Evolutionary conservation across 1,284 basidiomycete species (phyloP), one percentile per base, ranked within the genome.

Genomic region (Mycosarcoma mackinlayi): DNA sequence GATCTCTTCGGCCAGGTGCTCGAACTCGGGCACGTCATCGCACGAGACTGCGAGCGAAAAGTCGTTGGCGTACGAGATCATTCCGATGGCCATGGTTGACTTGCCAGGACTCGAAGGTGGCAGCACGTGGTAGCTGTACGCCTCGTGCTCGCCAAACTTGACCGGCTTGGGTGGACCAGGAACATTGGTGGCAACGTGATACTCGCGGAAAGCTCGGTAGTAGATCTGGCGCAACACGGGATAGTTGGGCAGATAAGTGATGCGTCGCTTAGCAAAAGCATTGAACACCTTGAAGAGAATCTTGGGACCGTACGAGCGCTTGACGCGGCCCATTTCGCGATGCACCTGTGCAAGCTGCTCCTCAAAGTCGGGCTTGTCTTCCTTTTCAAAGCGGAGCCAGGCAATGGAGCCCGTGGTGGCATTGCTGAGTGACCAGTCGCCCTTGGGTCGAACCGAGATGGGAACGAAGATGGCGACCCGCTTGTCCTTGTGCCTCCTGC

Each of bases 381-480:
- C 65, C 52, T 78, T 67, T 23, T 75, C 73, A 53, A 79, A 80
- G 23, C 62, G 59, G 31, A 82, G 68, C 80, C 80, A 82, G 3
- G 77, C 77, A 30, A 82, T 74, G 5, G 73, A 74, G 8, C 79
- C 80, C 8, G 79, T 80, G 6, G 80, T 82, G 33, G 52, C 75
- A 44, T 82, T 82, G 64, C 63, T 68, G 48, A 82, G 62, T 31
- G 69, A 68, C 78, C 79, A 82, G 47, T 82, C 74, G 21, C 79
- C 79, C 37, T 67, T 58, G 28, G 77, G 78, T 25, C 80, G 76
- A 25, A 76, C 55, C 19, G 70, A 75, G 56, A 82, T 79, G 30
- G 80, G 80, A 9, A 82, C 69, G 63, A 82, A 81, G 52, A 82
- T 67, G 40, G 80, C 79, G 8, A 79, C 71, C n/a, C 80, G 76